A percentile compares a stretch with the other conserved stretches of the same genome.
These are phyloP conservation scores for slime mould (Dictyostelium discoideum) DNA, from an alignment of 78 protist species.

Conservation along the genomic window DNA sequence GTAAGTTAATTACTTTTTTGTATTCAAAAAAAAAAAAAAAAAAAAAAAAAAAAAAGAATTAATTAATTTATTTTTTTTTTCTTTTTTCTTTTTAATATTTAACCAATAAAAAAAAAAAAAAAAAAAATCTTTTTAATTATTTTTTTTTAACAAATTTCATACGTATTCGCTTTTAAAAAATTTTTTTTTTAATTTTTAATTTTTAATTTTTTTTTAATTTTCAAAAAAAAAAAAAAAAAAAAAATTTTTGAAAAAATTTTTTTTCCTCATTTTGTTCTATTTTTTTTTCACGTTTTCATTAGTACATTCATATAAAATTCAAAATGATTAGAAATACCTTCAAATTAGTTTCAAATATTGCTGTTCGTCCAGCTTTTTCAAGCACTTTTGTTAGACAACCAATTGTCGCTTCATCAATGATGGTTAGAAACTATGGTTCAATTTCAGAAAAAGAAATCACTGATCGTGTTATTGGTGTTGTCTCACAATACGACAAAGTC, in stretches of 20 bases:
- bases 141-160: neutral
- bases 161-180: neutral
- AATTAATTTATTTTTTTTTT: too few species aligned
- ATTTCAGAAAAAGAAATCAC: conserved; percentile 80
- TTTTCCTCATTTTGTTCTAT: neutral
- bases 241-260: neutral
- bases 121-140: neutral
- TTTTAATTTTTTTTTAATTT: neutral
- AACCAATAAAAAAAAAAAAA: neutral
- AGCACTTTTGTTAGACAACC: neutral
- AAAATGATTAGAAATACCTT: conserved; percentile 33
- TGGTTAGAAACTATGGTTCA: conserved; percentile 24
- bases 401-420: neutral
- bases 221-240: neutral
- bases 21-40: neutral
- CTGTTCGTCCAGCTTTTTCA: neutral
- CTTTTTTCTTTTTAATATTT: too few species aligned
- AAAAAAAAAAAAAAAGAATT: neutral
- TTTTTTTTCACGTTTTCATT: neutral
- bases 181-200: neutral
- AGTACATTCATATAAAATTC: neutral
- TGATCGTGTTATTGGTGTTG: conserved; percentile 88
- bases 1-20: too few species aligned
- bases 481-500: conserved; percentile 91
- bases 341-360: neutral